Conservation (phyloP, 345 rosid species). For the Camelina sativa region DNA sequence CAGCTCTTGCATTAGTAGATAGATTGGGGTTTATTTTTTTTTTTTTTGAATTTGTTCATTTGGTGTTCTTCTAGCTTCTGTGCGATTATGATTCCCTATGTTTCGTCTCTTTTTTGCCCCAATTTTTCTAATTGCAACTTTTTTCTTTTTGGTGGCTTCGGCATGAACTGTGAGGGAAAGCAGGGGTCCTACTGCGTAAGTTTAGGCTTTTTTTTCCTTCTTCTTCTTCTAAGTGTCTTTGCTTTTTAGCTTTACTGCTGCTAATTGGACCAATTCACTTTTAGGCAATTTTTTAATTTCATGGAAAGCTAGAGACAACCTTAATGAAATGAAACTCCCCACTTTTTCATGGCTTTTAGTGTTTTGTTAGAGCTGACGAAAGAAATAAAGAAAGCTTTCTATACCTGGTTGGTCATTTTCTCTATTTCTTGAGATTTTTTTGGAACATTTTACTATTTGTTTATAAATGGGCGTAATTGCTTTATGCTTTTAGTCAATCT, state of each 20-base stretch:
- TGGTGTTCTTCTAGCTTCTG: neutral
- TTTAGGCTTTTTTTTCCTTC: slow-evolving; percentile 33
- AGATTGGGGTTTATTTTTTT: slow-evolving; percentile 9
- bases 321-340: slow-evolving; percentile 31
- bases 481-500: neutral
- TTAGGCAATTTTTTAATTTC: neutral
- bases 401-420: neutral
- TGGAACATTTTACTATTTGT: slow-evolving; percentile 1
- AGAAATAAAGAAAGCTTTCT: neutral
- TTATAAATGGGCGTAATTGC: neutral
- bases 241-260: slow-evolving; percentile 39
- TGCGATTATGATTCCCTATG: slow-evolving; percentile 1
- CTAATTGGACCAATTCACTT: slow-evolving; percentile 24
- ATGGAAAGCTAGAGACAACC: slow-evolving; percentile 37
- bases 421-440: slow-evolving; percentile 2
- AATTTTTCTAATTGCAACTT: slow-evolving; percentile 25
- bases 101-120: neutral
- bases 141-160: slow-evolving; percentile 27
- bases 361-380: slow-evolving; percentile 18
- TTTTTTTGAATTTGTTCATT: neutral
- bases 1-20: slow-evolving; percentile 13
- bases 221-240: neutral
- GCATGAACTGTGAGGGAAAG: slow-evolving; percentile 34
- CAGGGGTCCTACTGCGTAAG: slow-evolving; percentile 36
- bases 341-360: slow-evolving; percentile 8